Percentiles rank a stretch among this genome's conserved stretches.
Conservation (phyloP, 2,329 filamentous ascomycete genomes). For the Pseudogymnoascus sp. region DNA sequence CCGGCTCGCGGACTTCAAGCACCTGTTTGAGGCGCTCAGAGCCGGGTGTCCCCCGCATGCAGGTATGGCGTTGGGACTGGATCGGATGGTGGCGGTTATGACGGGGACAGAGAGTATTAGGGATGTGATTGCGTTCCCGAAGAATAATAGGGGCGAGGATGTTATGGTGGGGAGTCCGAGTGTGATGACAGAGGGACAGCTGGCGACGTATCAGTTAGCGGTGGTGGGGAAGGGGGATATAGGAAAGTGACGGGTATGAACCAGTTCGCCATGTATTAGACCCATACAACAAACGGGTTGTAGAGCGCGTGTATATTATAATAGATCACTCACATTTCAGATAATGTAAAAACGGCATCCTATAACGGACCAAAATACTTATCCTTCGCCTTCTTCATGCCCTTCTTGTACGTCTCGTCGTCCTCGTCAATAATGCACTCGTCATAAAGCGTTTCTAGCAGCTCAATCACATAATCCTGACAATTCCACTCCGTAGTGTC, state of each 20-base stretch:
- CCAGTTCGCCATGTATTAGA: neutral
- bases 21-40: conserved; percentile 73
- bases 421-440: conserved; percentile 13
- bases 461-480: conserved; percentile 14
- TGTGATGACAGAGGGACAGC: conserved; percentile 48
- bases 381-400: conserved; percentile 12
- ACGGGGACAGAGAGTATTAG: conserved; percentile 68
- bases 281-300: neutral
- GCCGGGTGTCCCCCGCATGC: conserved; percentile 92
- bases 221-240: conserved; percentile 9
- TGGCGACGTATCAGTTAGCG: conserved; percentile 23
- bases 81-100: conserved; percentile 75
- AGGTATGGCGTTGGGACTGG: conserved; percentile 87
- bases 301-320: neutral
- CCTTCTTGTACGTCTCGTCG: conserved; percentile 11
- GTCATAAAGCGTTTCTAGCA: conserved; percentile 13
- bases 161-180: conserved; percentile 72
- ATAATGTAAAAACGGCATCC: neutral
- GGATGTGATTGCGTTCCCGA: conserved; percentile 96
- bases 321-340: conserved; percentile 2
- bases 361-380: conserved; percentile 10
- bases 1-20: conserved; percentile 72
- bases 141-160: conserved; percentile 85
- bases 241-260: neutral
- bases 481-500: conserved; percentile 14